A percentile compares a stretch with the other conserved stretches of the same genome.
Conservation (phyloP, 2,329 filamentous ascomycete genomes). For the Clonostachys byssicola region DNA sequence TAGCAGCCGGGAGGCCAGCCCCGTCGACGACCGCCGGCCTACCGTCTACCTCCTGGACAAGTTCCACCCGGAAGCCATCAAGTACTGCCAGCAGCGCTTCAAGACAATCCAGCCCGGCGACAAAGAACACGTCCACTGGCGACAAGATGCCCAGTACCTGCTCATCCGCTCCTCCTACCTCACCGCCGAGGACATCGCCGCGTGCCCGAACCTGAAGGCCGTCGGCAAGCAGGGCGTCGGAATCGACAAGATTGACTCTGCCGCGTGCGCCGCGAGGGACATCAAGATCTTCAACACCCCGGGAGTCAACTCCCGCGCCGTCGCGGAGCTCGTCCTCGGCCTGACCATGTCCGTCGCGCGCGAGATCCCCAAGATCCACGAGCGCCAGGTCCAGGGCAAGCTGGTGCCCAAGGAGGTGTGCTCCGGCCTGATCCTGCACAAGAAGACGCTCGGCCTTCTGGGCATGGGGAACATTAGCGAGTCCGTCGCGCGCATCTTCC, state of each 20-base stretch:
- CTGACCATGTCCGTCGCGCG: constrained; percentile 27
- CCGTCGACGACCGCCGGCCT: constrained; percentile 7
- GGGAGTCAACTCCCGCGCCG: constrained; percentile 34
- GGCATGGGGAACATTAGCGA: constrained; percentile 33
- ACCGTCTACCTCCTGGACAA: constrained; percentile 33
- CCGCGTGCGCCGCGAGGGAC: constrained; percentile 26
- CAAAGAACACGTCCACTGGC: constrained; percentile 28
- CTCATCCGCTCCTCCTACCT: constrained; percentile 29
- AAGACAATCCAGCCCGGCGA: constrained; percentile 27
- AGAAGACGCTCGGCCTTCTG: constrained; percentile 27
- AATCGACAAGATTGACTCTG: constrained; percentile 37
- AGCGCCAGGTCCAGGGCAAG: constrained; percentile 18
- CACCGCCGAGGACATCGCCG: constrained; percentile 28
- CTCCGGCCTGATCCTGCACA: constrained; percentile 25
- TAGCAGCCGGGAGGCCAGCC: constrained; percentile 8
- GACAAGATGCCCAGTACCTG: constrained; percentile 29
- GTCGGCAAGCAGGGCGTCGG: constrained; percentile 43
- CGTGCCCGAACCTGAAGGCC: constrained; percentile 27
- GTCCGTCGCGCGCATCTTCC: constrained; percentile 26
- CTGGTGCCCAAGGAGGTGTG: constrained; percentile 32
- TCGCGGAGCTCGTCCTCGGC: constrained; percentile 30
- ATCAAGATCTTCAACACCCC: constrained; percentile 43
- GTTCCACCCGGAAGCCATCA: constrained; percentile 27
- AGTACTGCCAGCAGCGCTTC: constrained; percentile 28
- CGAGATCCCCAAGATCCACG: constrained; percentile 20